Base-by-base conservation (phyloP, 108 stramenopile genomes). In the Discostella pseudostelligera region DNA sequence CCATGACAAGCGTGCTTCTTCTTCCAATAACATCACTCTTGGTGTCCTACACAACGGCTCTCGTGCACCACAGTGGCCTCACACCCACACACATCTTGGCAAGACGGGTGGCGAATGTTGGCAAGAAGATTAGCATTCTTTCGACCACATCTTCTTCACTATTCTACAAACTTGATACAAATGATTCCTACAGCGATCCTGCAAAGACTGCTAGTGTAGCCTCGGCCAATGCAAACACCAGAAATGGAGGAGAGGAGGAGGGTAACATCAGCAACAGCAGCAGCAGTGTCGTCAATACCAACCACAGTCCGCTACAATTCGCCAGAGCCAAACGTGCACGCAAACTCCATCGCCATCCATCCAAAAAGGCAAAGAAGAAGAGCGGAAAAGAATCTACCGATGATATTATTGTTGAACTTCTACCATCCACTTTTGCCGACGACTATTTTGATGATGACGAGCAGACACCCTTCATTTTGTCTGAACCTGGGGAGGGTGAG, bases 391-490 rank as follows among this genome's bases (percentile, higher is more conserved):
- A 32, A 5, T 4, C 5, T 3, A 32, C 4, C 3, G 32, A 32
- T 32, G 32, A 32, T 32, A 32, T 32, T 32, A 32, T 32, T 54
- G 72, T 73, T 2, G 63, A 73, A 57, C 57, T 64, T 2, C 49
- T 59, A 12, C 65, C 59, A 53, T 73, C 72, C 4, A 64, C 56
- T 48, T 21, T 58, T 6, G 39, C 36, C 3, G 57, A 58, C 39
- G 36, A 58, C n/a, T 32, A 58, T 26, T 12, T 9, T 19, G 36
- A 26, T 32, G 26, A 39, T 32, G 47, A 36, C 5, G 32, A 36
- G 29, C 17, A 25, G 22, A 13, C 22, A 25, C 53, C 55, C 56
- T 51, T 42, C 56, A 40, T 53, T 40, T 32, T 37, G 6, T 57
- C 43, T 22, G 59, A 62, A 13, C 32, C 28, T 20, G 29, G 44